Evolutionary conservation across 2,329 filamentous ascomycete species (phyloP).

Genomic region (Xylariaceae sp.): DNA sequence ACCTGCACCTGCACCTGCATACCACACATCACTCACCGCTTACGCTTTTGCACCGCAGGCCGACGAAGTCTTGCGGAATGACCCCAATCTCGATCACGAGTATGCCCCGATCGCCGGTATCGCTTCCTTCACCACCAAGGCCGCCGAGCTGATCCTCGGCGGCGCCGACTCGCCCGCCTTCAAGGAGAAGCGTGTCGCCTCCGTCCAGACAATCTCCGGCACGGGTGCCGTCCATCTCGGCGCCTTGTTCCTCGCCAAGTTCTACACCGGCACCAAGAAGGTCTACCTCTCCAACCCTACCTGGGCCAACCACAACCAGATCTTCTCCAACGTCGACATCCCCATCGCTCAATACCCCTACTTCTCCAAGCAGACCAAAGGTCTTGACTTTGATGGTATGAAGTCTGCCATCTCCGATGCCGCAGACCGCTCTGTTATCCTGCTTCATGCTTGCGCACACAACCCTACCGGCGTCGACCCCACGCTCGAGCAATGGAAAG

Average conservation of each 20-base stretch:
- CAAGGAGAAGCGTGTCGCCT: slow-evolving; percentile 73
- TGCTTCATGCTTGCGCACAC: slow-evolving; percentile 94
- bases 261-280: slow-evolving; percentile 71
- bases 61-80: slow-evolving; percentile 81
- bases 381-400: slow-evolving; percentile 90
- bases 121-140: slow-evolving; percentile 78
- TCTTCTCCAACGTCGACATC: slow-evolving; percentile 87
- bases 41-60: slow-evolving; percentile 54
- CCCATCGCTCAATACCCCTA: slow-evolving; percentile 84
- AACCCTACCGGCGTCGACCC: slow-evolving; percentile 98
- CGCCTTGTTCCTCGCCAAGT: slow-evolving; percentile 87
- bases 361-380: slow-evolving; percentile 84
- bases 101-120: slow-evolving; percentile 95
- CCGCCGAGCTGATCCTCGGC: slow-evolving; percentile 86
- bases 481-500: slow-evolving; percentile 88
- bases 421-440: slow-evolving; percentile 75
- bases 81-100: slow-evolving; percentile 93
- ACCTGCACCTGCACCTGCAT: slow-evolving; percentile 1
- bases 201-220: slow-evolving; percentile 93
- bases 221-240: slow-evolving; percentile 94
- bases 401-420: slow-evolving; percentile 65
- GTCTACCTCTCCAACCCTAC: slow-evolving; percentile 94
- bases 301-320: slow-evolving; percentile 98
- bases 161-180: slow-evolving; percentile 70
- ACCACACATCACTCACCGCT: slow-evolving; percentile 18